Evolutionary conservation across 306 rosid genomes (phyloP).

Genomic region (Chamaecrista fasciculata): DNA sequence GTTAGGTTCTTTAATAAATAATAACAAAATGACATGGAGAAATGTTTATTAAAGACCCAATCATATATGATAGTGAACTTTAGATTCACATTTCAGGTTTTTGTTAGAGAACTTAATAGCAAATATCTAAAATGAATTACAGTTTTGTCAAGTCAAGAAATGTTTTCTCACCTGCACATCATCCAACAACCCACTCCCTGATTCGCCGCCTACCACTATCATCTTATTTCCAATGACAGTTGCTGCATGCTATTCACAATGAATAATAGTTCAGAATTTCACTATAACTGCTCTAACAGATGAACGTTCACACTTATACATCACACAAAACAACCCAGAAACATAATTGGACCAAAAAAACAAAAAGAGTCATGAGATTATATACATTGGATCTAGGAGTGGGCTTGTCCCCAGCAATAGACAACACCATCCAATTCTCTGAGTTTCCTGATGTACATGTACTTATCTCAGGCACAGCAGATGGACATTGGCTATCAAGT

Average conservation of each 20-base stretch:
- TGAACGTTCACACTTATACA: neutral
- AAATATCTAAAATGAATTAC: neutral
- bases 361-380: neutral
- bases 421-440: constrained; percentile 77
- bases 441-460: constrained; percentile 54
- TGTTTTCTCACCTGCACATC: constrained; percentile 73
- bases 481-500: constrained; percentile 41
- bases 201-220: constrained; percentile 96
- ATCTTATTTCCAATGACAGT: constrained; percentile 84
- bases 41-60: neutral
- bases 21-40: neutral
- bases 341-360: neutral
- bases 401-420: constrained; percentile 47
- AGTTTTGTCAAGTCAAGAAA: neutral
- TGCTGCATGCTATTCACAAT: constrained; percentile 71
- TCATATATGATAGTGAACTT: neutral
- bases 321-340: neutral
- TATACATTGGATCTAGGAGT: constrained; percentile 47
- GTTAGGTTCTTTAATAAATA: neutral
- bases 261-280: constrained; percentile 4
- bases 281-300: neutral
- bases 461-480: constrained; percentile 60
- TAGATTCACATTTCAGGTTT: neutral
- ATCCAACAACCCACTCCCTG: constrained; percentile 75
- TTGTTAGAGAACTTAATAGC: neutral